phyloP scores from a whole-genome alignment of 75 land plant species.

The Sequoiadendron giganteum region DNA sequence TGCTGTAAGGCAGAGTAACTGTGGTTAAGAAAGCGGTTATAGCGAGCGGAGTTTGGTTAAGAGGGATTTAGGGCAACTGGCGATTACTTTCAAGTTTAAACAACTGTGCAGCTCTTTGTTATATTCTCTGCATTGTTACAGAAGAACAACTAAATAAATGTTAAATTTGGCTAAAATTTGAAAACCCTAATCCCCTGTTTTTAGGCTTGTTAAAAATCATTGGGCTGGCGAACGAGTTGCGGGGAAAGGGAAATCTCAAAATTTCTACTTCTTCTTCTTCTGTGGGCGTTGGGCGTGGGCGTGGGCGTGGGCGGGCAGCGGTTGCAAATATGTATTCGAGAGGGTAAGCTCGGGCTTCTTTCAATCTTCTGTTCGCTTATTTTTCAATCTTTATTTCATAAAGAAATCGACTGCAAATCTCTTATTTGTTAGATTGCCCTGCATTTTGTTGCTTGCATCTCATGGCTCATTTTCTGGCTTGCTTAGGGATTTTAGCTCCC shows the following conservation, averaged over 20 bases:
- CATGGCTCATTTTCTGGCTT: background rate
- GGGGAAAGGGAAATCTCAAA: background rate
- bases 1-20: no score
- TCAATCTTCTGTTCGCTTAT: no score
- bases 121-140: background rate
- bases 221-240: background rate
- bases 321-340: slow-evolving; percentile 15
- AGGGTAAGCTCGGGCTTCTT: slow-evolving; percentile 17
- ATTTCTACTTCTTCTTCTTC: background rate
- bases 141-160: background rate
- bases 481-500: background rate
- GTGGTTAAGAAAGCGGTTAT: background rate
- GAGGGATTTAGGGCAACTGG: background rate
- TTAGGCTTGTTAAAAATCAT: background rate
- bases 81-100: background rate
- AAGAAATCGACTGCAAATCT: background rate
- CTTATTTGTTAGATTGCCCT: background rate
- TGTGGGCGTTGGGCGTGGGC: background rate
- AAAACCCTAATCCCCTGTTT: background rate
- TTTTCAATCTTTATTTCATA: background rate
- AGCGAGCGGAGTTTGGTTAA: background rate
- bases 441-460: background rate
- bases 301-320: slow-evolving; percentile 8
- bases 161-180: background rate
- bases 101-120: background rate